Evolutionary conservation across 106 monocot genomes (phyloP).

Genomic region (Narthecium ossifragum): DNA sequence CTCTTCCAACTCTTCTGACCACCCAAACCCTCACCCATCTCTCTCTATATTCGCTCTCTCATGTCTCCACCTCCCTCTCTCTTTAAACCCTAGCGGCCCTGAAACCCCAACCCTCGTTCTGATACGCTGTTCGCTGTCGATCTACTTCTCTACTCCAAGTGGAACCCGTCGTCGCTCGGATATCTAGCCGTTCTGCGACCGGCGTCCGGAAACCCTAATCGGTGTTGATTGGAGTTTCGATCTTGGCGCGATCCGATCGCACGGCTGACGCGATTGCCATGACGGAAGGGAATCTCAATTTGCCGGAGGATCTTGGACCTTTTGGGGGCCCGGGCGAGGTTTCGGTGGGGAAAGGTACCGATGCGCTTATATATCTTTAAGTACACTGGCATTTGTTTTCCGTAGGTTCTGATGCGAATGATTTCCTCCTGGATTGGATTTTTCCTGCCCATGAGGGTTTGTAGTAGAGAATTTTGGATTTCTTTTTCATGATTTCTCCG

Average conservation of each 20-base stretch:
- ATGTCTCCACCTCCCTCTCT: background rate
- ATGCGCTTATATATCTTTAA: background rate
- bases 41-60: background rate
- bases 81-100: background rate
- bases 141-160: no score
- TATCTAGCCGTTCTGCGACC: no score
- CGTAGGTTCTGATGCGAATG: no score
- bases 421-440: no score
- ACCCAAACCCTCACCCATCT: background rate
- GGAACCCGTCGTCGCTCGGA: no score
- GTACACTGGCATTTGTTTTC: background rate
- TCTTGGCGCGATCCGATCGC: no score
- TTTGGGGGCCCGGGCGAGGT: no score
- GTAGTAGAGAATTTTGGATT: background rate
- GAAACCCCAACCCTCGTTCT: no score
- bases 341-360: slow-evolving; percentile 36
- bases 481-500: background rate
- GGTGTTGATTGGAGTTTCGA: no score
- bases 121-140: no score
- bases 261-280: slow-evolving; percentile 18
- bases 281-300: slow-evolving; percentile 44
- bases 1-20: background rate
- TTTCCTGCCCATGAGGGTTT: no score
- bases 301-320: slow-evolving; percentile 36
- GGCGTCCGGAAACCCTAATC: no score